These are phyloP conservation scores for Botrytis deweyae DNA, from an alignment of 2,329 filamentous ascomycete species.

Conservation along the genomic window DNA sequence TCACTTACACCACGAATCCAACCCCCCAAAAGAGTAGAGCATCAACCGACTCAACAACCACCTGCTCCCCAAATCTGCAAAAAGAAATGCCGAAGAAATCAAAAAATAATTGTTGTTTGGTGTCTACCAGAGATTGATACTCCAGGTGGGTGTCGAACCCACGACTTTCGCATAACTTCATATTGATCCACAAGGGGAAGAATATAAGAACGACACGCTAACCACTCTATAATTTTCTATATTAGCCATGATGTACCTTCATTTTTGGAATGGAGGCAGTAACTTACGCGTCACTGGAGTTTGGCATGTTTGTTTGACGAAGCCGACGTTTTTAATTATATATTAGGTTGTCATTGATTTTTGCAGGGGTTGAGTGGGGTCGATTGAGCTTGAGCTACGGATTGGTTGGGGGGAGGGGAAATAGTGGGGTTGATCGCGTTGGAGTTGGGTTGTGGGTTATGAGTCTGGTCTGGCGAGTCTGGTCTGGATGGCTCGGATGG, in stretches of 20 bases:
- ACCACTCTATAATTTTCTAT: conserved; percentile 34
- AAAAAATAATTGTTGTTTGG: not conserved
- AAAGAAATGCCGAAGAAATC: not conserved
- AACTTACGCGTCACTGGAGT: conserved; percentile 37
- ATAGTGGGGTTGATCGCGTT: not conserved
- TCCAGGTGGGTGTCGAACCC: conserved; percentile 38
- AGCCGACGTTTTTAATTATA: not conserved
- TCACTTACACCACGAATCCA: not conserved
- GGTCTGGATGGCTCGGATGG: not conserved
- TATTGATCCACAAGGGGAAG: conserved; percentile 34
- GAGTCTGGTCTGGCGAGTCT: not conserved
- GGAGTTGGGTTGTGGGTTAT: not conserved
- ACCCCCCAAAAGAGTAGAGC: no score
- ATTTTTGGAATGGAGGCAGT: conserved; percentile 20
- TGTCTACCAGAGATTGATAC: conserved; percentile 24
- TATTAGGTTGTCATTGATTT: fast-evolving
- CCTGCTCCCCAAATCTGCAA: not conserved
- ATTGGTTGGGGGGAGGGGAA: not conserved
- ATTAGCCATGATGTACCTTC: conserved; percentile 31
- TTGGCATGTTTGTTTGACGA: conserved; percentile 22
- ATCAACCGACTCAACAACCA: not conserved
- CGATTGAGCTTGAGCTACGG: fast-evolving
- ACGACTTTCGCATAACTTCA: conserved; percentile 39
- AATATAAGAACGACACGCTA: conserved; percentile 41
- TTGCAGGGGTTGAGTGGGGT: not conserved